Evolutionary conservation across 1,139 yeast species (phyloP).

Genomic region (Kurtzmaniella natalensis): DNA sequence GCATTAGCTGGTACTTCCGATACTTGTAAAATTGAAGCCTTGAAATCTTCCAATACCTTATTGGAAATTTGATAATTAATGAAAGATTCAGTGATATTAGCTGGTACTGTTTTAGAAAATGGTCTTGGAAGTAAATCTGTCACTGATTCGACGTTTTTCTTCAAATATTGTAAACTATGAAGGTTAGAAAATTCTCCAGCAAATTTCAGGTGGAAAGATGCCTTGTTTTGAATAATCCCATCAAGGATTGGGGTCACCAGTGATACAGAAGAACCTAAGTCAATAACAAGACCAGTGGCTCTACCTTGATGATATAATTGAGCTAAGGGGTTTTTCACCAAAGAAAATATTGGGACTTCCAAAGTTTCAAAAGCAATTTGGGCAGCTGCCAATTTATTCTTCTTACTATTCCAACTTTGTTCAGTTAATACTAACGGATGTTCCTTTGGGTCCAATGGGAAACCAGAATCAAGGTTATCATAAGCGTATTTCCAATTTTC

Average conservation of each 20-base stretch:
- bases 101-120: conserved; percentile 8
- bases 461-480: conserved; percentile 40
- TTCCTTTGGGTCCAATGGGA: conserved; percentile 44
- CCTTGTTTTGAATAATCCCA: conserved; percentile 61
- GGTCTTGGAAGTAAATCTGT: conserved; percentile 24
- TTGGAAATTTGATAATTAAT: conserved; percentile 41
- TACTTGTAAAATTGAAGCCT: conserved; percentile 34
- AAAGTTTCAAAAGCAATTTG: conserved; percentile 64
- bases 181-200: conserved; percentile 69
- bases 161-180: conserved; percentile 43
- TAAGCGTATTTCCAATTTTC: conserved; percentile 60
- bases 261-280: conserved; percentile 58
- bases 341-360: conserved; percentile 61
- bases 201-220: conserved; percentile 54
- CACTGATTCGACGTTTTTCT: conserved; percentile 18
- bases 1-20: conserved; percentile 22
- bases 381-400: conserved; percentile 46
- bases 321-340: conserved; percentile 67
- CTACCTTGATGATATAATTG: conserved; percentile 67
- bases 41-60: conserved; percentile 46
- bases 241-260: conserved; percentile 69
- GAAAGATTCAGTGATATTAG: conserved; percentile 37
- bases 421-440: conserved; percentile 65
- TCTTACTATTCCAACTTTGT: conserved; percentile 56
- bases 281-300: conserved; percentile 64